Conservation (phyloP, 2,329 filamentous ascomycete genomes). For the Talaromyces rugulosus region DNA sequence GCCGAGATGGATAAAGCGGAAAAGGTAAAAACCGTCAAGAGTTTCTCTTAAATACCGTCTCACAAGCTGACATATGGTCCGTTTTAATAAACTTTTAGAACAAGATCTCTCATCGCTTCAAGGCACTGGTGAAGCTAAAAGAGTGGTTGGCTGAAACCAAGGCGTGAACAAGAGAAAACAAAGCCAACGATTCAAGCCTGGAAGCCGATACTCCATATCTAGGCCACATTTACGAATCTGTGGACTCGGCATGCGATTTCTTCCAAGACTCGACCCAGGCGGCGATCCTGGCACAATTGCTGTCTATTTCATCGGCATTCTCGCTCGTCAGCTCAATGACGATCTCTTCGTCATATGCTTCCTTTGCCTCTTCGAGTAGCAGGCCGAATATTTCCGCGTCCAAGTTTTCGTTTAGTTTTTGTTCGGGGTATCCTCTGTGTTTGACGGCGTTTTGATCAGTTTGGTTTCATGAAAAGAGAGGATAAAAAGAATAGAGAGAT, state of each 20-base stretch:
- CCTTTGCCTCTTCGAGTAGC: slow-evolving; percentile 80
- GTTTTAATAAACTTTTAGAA: slow-evolving; percentile 49
- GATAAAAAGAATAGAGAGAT: slow-evolving; percentile 12
- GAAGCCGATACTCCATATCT: no score
- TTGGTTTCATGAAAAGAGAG: background rate
- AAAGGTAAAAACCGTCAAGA: slow-evolving; percentile 60
- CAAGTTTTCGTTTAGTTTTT: slow-evolving; percentile 91
- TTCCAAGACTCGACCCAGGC: slow-evolving; percentile 81
- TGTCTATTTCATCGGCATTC: slow-evolving; percentile 76
- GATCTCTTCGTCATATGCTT: slow-evolving; percentile 80
- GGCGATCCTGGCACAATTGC: slow-evolving; percentile 79
- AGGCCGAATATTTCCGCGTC: slow-evolving; percentile 98
- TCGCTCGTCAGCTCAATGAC: slow-evolving; percentile 87
- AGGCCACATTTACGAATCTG: background rate
- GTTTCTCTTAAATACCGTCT: background rate
- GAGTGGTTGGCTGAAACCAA: slow-evolving; percentile 63
- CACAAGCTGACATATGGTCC: background rate
- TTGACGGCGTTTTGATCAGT: slow-evolving; percentile 4
- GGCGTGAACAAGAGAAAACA: background rate
- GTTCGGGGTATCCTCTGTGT: slow-evolving; percentile 70
- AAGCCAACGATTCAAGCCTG: background rate
- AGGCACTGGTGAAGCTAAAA: slow-evolving; percentile 81
- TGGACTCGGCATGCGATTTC: slow-evolving; percentile 37
- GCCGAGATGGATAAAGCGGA: slow-evolving; percentile 92
- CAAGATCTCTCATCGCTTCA: slow-evolving; percentile 83